These are phyloP conservation scores for Podaxis sp. DNA, from an alignment of 768 basidiomycete genomes.

Conservation along the genomic window DNA sequence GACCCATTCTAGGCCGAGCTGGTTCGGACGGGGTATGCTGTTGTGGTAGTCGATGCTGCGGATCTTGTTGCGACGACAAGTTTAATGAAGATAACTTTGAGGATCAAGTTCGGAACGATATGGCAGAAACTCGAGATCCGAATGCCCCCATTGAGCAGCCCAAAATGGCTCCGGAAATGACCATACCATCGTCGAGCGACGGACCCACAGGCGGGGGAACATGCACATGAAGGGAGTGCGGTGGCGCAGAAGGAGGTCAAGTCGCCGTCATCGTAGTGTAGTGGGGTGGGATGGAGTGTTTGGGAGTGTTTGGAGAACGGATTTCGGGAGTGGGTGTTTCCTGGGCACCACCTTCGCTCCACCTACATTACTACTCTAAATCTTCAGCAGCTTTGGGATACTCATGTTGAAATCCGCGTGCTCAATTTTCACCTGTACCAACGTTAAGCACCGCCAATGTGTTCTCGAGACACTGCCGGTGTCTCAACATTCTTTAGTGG, in stretches of 20 bases:
- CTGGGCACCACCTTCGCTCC: no score
- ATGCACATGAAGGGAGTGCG: not conserved
- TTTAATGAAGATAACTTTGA: conserved; percentile 45
- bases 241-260: not conserved
- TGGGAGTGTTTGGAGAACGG: no score
- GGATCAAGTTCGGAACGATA: conserved; percentile 29
- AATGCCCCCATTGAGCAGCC: conserved; percentile 22
- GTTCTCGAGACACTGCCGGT: no score
- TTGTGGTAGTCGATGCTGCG: conserved; percentile 33
- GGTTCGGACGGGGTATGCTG: conserved; percentile 30
- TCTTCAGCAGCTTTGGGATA: no score
- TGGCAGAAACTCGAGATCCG: conserved; percentile 31
- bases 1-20: not conserved
- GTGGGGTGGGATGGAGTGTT: not conserved
- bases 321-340: no score
- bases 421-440: no score
- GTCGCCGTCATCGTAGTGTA: not conserved
- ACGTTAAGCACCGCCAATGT: no score
- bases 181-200: conserved; percentile 2
- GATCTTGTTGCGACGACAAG: conserved; percentile 35
- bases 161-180: conserved; percentile 21
- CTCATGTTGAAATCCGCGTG: no score
- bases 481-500: no score
- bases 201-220: not conserved
- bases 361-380: no score